A percentile compares a stretch with the other conserved stretches of the same genome.
phyloP scores from a whole-genome alignment of 1,284 basidiomycete species.

The Quambalaria eucalypti region DNA sequence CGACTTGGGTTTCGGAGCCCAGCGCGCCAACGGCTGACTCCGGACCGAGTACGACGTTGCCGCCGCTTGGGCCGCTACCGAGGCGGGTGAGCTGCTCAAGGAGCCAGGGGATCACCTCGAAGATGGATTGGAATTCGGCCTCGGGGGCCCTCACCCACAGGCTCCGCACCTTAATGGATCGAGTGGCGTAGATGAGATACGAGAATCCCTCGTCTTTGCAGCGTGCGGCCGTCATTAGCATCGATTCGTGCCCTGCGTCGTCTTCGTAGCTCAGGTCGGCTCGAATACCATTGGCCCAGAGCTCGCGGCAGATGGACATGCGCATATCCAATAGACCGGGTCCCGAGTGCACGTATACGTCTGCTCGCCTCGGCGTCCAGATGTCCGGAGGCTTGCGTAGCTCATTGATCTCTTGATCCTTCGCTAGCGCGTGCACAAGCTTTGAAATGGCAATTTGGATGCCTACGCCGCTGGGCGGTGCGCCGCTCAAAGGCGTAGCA shows the following conservation, averaged over 20 bases:
- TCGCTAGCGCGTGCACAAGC: slow-evolving; percentile 62
- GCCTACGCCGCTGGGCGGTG: slow-evolving; percentile 59
- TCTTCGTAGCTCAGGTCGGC: slow-evolving; percentile 71
- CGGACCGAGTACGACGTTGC: not conserved
- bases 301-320: slow-evolving; percentile 64
- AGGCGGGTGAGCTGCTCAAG: slow-evolving; percentile 32
- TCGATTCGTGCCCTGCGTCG: slow-evolving; percentile 27
- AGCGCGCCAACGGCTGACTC: too few species aligned
- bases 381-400: slow-evolving; percentile 60
- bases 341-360: slow-evolving; percentile 63
- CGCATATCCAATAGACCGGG: slow-evolving; percentile 66
- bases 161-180: slow-evolving; percentile 35
- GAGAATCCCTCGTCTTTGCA: slow-evolving; percentile 44
- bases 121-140: slow-evolving; percentile 26
- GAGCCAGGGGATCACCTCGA: slow-evolving; percentile 31
- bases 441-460: slow-evolving; percentile 71
- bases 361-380: slow-evolving; percentile 75
- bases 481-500: slow-evolving; percentile 51
- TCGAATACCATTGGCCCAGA: slow-evolving; percentile 74
- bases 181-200: slow-evolving; percentile 33
- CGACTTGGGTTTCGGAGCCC: not conserved
- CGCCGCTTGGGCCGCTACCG: not conserved
- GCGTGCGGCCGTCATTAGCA: slow-evolving; percentile 30
- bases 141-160: slow-evolving; percentile 29
- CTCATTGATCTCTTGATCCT: slow-evolving; percentile 58